Base-by-base conservation (phyloP, 805 yeast species). In the baker's yeast (Saccharomyces cerevisiae) region DNA sequence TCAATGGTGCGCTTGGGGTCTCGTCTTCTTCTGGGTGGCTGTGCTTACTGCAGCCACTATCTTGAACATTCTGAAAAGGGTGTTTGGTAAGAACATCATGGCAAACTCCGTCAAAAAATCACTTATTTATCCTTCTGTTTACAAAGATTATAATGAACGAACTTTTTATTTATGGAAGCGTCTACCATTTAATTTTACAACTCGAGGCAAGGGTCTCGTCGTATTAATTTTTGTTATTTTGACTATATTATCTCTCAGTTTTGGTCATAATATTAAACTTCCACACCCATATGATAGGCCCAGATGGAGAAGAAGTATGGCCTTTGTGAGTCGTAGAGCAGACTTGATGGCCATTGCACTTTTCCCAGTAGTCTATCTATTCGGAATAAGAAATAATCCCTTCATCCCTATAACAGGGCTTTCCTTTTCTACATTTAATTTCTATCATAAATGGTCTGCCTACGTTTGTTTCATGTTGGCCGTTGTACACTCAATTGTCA, bases 361-460 rank as follows among this genome's bases (percentile, higher is more conserved):
- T 50, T 74, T 83, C 54, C 92, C 94, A 0, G 65, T 78, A 6
- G 65, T 82, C 17, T 78, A 80, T 56, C 69, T 85, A 53, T 84
- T 87, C 67, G 88, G 89, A 4, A 85, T 85, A 30, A 74, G 94
- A 61, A 88, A 87, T 67, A 87, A 85, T 63, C 80, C 88, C 22
- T 73, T 87, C 62, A 77, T 79, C 57, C 72, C 71, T 64, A 52
- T 84, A 4, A 78, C 90, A 1, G 89, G 91, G 2, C 76, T 87
- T 74, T 68, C 82, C 0, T 80, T 76, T 57, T 70, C 82, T 13
- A 76, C 85, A 1, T 86, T 87, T 70, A 74, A 81, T 61, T 70
- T 74, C 29, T 79, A 79, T 62, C 96, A 89, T 69, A 83, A 77
- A 66, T 83, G 88, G 86, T 68, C 77, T 48, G 85, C 87, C 1